Conservation (phyloP, 441 rosid genomes). For the Eruca vesicaria region DNA sequence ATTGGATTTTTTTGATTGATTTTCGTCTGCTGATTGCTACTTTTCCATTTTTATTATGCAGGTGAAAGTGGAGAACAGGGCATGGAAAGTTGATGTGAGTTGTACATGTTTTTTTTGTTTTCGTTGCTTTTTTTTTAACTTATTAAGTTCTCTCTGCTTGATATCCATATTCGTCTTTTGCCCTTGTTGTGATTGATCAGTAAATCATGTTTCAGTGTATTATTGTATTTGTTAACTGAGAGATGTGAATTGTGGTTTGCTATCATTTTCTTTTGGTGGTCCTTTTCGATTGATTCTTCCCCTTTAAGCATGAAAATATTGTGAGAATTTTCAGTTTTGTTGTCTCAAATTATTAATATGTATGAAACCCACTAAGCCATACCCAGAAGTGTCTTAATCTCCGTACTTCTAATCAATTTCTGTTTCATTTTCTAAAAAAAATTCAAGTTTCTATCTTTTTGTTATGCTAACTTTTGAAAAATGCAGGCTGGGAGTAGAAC, state of each 20-base stretch:
- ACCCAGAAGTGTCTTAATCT: not conserved
- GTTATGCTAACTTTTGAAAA: not conserved
- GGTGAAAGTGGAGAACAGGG: constrained; percentile 93
- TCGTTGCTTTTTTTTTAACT: not conserved
- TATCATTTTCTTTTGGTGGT: not conserved
- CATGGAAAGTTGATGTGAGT: constrained; percentile 90
- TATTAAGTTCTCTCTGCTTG: not conserved
- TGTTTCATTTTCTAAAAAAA: not conserved
- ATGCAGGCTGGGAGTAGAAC: constrained; percentile 87
- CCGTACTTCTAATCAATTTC: not conserved
- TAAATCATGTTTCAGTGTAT: not conserved
- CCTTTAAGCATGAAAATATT: not conserved
- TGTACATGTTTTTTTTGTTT: not conserved
- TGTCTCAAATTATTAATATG: not conserved
- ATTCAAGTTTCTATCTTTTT: not conserved
- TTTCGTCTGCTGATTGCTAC: not conserved
- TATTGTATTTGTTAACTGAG: not conserved
- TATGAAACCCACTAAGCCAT: not conserved
- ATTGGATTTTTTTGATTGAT: not conserved
- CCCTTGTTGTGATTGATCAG: not conserved
- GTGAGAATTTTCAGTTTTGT: not conserved
- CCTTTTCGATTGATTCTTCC: not conserved
- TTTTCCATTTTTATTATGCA: constrained; percentile 36
- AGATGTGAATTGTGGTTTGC: constrained; percentile 1
- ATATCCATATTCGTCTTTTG: not conserved